phyloP scores from a whole-genome alignment of 75 land plant genomes.

The Gnetum montanum region DNA sequence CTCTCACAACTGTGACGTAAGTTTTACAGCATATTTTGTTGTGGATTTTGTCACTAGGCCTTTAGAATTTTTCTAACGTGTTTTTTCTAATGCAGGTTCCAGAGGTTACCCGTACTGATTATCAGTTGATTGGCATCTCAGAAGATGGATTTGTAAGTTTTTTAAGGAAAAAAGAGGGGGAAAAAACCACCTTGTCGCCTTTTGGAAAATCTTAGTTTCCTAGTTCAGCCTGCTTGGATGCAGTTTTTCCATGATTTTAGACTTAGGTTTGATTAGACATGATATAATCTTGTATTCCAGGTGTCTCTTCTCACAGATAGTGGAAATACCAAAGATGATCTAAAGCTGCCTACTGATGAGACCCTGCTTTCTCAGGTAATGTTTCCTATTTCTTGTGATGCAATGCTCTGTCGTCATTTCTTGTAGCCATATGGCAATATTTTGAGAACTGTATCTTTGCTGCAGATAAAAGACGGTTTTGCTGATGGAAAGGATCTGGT shows the following conservation, averaged over 20 bases:
- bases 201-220: neutral
- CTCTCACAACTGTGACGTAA: conserved; percentile 87
- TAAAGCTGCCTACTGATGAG: conserved; percentile 84
- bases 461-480: conserved; percentile 52
- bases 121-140: conserved; percentile 89
- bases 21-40: conserved; percentile 1
- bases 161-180: too few species aligned
- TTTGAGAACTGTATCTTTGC: too few species aligned
- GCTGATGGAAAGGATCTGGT: conserved; percentile 55
- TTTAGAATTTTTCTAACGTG: too few species aligned
- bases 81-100: conserved; percentile 56
- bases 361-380: conserved; percentile 52
- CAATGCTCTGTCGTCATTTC: too few species aligned
- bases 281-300: conserved; percentile 13
- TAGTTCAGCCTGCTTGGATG: neutral
- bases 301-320: conserved; percentile 69
- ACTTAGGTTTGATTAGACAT: neutral
- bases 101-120: conserved; percentile 81
- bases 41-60: neutral
- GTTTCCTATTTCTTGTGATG: too few species aligned
- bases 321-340: conserved; percentile 86
- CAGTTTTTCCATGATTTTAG: neutral
- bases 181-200: neutral
- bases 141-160: conserved; percentile 92
- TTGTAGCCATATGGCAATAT: neutral